These are phyloP conservation scores for Flagelloscypha sp. DNA, from an alignment of 768 basidiomycete genomes.

Conservation along the genomic window DNA sequence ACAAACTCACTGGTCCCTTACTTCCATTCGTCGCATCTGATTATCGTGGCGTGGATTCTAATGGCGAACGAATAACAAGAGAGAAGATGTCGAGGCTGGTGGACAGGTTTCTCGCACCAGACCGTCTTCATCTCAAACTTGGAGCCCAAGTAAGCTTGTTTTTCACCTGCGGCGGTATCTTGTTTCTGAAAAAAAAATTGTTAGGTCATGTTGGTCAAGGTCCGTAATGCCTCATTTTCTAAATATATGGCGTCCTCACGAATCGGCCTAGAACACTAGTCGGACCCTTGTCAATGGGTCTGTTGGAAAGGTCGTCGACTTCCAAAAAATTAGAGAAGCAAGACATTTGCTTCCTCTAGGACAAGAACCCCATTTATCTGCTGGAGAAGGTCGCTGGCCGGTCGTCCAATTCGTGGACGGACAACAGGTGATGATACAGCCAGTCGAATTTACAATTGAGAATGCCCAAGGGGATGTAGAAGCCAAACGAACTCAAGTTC, in stretches of 20 bases:
- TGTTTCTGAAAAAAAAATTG: too few species aligned
- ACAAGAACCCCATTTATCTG: slow-evolving; percentile 1
- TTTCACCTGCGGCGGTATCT: too few species aligned
- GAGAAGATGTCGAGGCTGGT: slow-evolving; percentile 37
- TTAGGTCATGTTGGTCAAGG: slow-evolving; percentile 82
- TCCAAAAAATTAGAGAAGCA: slow-evolving; percentile 38
- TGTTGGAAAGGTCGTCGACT: slow-evolving; percentile 45
- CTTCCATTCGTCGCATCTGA: slow-evolving; percentile 39
- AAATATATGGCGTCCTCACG: slow-evolving; percentile 36
- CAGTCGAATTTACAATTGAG: slow-evolving; percentile 54
- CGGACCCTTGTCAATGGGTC: slow-evolving; percentile 74
- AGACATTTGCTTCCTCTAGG: background rate
- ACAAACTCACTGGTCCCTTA: slow-evolving; percentile 28
- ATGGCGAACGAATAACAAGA: slow-evolving; percentile 24
- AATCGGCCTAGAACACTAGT: slow-evolving; percentile 52
- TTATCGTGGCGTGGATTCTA: slow-evolving; percentile 35
- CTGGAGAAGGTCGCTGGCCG: slow-evolving; percentile 39
- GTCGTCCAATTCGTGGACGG: slow-evolving; percentile 51
- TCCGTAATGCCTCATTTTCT: slow-evolving; percentile 12
- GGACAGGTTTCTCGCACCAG: slow-evolving; percentile 54
- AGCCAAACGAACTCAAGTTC: slow-evolving; percentile 54
- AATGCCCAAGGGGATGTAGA: slow-evolving; percentile 52
- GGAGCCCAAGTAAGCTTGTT: too few species aligned
- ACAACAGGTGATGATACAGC: slow-evolving; percentile 36
- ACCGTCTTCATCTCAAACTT: too few species aligned